Base-by-base conservation (phyloP, 2,329 filamentous ascomycete species). In the Trichoderma polysporum region DNA sequence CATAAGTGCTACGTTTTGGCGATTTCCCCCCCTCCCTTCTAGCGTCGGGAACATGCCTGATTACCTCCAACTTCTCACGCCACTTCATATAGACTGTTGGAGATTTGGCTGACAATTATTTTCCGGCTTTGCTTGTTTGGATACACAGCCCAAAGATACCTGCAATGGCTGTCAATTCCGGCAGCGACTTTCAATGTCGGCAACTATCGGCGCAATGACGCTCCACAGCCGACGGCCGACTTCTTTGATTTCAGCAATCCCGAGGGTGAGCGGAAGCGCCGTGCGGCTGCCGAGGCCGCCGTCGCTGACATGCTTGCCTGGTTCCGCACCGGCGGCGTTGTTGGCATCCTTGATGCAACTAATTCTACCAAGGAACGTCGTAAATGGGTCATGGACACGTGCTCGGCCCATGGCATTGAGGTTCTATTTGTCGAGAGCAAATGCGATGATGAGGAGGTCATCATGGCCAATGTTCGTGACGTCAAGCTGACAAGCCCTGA, bases 101-200 rank as follows among this genome's bases (percentile, higher is more conserved):
- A 54, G 27, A 5, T 25, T 41, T 45, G 8, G 39, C 57, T 68
- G 45, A 35, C 17, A n/a, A 22, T 54, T 10, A 12, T 45, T 47
- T 25, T 52, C 17, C 57, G 27, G 8, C 5, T 37, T 39, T 41
- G n/a, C 52, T 56, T 31, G 33, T 58, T 31, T 37, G 66, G 66
- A 66, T 57, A 35, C n/a, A 45, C 77, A 95, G 93, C 93, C 69
- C 91, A 95, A 78, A 90, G 95, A 68, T 99, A 99, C 80, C 89
- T 99, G 39, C 91, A 92, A 78, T 99, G 95, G 95, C 90, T 98
- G 68, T 97, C 94, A 29, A 94, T 99, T 76, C 90, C 92, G 45
- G 91, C 95, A 68, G 90, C 93, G 78, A 94, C 93, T 70, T 99
- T 99, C 88, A 99, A 99, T 73, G 95, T 99, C 71, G 95, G 95